phyloP scores from a whole-genome alignment of 805 yeast species.

The Cyberlindnera xylosilytica region DNA sequence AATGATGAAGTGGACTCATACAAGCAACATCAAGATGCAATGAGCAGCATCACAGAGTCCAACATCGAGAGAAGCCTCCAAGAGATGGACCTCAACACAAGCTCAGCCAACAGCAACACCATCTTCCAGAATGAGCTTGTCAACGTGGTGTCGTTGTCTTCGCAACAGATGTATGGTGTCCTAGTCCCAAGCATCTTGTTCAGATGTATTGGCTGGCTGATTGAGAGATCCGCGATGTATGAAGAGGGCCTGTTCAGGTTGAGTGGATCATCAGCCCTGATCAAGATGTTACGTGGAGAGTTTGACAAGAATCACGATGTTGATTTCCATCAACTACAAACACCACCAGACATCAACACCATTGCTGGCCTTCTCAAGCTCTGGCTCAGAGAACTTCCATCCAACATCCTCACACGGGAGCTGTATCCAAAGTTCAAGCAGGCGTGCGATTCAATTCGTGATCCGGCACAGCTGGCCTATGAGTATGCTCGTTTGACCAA shows the following conservation, averaged over 20 bases:
- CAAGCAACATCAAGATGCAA: conserved; percentile 9
- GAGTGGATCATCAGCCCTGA: conserved; percentile 82
- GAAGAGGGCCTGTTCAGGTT: conserved; percentile 91
- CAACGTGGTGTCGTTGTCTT: conserved; percentile 50
- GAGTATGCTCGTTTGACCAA: conserved; percentile 32
- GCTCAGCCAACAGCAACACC: conserved; percentile 29
- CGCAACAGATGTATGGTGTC: conserved; percentile 41
- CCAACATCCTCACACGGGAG: conserved; percentile 61
- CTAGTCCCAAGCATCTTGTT: conserved; percentile 69
- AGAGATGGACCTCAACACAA: conserved; percentile 26
- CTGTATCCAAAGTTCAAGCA: conserved; percentile 37
- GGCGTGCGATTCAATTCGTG: conserved; percentile 32
- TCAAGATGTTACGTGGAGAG: conserved; percentile 60
- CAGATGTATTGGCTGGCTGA: conserved; percentile 69
- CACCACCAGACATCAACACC: conserved; percentile 69
- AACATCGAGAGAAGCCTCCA: conserved; percentile 31
- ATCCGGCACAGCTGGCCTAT: conserved; percentile 27
- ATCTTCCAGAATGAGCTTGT: conserved; percentile 67
- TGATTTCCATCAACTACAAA: conserved; percentile 47
- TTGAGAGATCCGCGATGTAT: conserved; percentile 63
- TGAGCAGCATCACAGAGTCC: conserved; percentile 3
- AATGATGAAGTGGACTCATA: conserved; percentile 12
- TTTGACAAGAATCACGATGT: conserved; percentile 70
- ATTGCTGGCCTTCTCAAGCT: conserved; percentile 83
- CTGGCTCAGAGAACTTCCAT: conserved; percentile 74